Conservation (phyloP, 1,139 yeast species). For the Candida freyschussii region DNA sequence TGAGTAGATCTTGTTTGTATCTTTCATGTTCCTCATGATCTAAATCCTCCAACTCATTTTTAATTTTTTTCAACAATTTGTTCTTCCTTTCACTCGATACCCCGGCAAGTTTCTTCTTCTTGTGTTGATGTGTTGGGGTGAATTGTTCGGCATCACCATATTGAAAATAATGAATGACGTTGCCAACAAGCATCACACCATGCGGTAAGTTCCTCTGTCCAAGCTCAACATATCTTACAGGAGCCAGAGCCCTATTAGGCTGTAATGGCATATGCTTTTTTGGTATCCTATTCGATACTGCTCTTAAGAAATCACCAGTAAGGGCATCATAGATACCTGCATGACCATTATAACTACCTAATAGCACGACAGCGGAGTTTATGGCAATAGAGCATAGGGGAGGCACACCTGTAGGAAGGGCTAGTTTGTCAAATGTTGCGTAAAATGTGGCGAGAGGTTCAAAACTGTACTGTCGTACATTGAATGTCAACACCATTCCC, state of each 20-base stretch:
- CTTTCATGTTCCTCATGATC: conserved; percentile 29
- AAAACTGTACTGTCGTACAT: conserved; percentile 33
- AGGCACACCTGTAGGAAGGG: conserved; percentile 25
- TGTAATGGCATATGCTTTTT: conserved; percentile 34
- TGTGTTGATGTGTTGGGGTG: conserved; percentile 12
- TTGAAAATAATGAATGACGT: conserved; percentile 57
- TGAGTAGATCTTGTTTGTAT: conserved; percentile 24
- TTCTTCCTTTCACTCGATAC: conserved; percentile 19
- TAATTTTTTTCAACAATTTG: conserved; percentile 25
- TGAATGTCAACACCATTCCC: conserved; percentile 35
- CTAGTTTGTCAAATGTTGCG: conserved; percentile 30
- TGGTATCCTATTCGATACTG: conserved; percentile 44
- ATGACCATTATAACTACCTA: conserved; percentile 62
- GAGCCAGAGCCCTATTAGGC: conserved; percentile 18
- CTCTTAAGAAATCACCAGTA: conserved; percentile 51
- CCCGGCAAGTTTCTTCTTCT: conserved; percentile 27
- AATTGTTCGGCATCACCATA: conserved; percentile 41
- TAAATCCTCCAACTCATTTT: conserved; percentile 28
- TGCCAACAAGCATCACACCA: conserved; percentile 54
- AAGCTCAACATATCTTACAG: conserved; percentile 40
- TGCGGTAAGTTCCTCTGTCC: conserved; percentile 42
- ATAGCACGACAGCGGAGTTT: conserved; percentile 42
- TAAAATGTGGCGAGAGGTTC: conserved; percentile 25
- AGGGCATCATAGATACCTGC: conserved; percentile 58
- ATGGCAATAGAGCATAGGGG: conserved; percentile 37